phyloP scores from a whole-genome alignment of 2,329 filamentous ascomycete species.

The Cladosporium phlei region DNA sequence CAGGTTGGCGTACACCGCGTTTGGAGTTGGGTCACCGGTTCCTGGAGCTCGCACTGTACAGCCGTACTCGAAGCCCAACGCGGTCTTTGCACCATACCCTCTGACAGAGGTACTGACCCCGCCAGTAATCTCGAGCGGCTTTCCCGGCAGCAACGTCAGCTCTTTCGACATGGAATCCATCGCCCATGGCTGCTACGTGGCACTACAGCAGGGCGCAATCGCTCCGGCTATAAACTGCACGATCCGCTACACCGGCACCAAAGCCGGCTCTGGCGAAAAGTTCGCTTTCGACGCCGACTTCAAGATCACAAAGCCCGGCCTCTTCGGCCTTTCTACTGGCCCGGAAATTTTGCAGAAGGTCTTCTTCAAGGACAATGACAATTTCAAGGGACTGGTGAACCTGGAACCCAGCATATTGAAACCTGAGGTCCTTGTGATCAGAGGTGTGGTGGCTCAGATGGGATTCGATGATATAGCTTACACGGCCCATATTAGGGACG shows the following conservation, averaged over 20 bases:
- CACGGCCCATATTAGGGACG: background rate
- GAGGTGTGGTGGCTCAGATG: background rate
- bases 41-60: background rate
- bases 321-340: background rate
- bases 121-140: background rate
- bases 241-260: background rate
- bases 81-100: background rate
- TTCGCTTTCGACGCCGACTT: background rate
- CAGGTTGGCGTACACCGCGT: background rate
- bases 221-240: background rate
- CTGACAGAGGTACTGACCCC: background rate
- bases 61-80: background rate
- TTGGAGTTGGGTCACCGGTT: background rate
- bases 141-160: background rate
- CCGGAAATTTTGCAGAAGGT: background rate
- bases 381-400: background rate
- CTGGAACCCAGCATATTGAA: background rate
- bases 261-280: background rate
- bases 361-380: background rate
- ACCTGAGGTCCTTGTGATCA: background rate
- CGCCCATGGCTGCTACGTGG: background rate
- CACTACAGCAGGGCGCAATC: background rate
- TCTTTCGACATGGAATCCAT: background rate
- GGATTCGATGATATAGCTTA: background rate
- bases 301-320: background rate